phyloP scores from a whole-genome alignment of 345 rosid species.

The Eucalyptus fibrosa region DNA sequence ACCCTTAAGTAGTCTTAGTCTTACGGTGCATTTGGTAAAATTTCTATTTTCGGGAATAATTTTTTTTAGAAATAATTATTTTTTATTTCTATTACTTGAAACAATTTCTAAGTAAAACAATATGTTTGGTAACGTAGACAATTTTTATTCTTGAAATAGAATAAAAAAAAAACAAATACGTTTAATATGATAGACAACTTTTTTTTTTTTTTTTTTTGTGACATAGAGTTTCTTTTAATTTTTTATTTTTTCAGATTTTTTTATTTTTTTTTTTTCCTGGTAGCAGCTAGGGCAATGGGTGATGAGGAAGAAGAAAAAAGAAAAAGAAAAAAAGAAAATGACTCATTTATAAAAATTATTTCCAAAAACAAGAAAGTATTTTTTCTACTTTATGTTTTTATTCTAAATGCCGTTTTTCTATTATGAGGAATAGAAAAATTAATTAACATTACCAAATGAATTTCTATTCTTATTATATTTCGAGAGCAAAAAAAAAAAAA shows the following conservation, averaged over 20 bases:
- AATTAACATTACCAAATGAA: rapidly evolving
- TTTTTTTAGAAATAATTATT: too few species aligned
- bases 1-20: not conserved
- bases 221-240: too few species aligned
- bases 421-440: too few species aligned
- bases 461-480: too few species aligned
- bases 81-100: rapidly evolving
- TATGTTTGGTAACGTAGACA: rapidly evolving
- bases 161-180: too few species aligned
- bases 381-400: rapidly evolving
- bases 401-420: rapidly evolving
- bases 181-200: too few species aligned
- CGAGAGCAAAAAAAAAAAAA: rapidly evolving
- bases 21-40: rapidly evolving
- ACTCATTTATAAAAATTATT: too few species aligned
- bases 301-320: too few species aligned
- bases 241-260: rapidly evolving
- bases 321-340: too few species aligned
- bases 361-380: rapidly evolving
- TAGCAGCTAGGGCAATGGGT: rapidly evolving
- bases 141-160: too few species aligned
- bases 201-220: too few species aligned
- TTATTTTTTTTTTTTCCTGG: rapidly evolving
- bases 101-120: rapidly evolving
- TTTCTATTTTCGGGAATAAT: rapidly evolving